Evolutionary conservation across 768 basidiomycete species (phyloP).

Genomic region (Jaapia argillacea): DNA sequence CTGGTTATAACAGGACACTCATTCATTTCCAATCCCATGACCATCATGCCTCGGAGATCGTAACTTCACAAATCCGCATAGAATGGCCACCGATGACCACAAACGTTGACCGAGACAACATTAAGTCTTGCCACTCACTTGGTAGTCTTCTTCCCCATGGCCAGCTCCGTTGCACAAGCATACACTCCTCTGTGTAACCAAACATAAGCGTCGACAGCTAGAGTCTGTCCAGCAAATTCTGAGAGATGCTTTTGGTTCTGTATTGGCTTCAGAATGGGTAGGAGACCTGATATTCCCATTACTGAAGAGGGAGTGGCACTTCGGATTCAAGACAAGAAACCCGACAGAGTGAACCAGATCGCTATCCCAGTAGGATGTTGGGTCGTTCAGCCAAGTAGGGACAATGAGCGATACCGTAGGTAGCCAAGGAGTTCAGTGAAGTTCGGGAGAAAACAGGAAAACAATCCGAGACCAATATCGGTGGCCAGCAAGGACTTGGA

Average conservation of each 20-base stretch:
- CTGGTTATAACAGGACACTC: no score
- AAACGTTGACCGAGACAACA: neutral
- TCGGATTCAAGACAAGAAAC: no score
- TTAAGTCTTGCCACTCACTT: constrained; percentile 44
- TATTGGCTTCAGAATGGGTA: constrained; percentile 87
- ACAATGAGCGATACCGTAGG: neutral
- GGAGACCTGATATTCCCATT: constrained; percentile 93
- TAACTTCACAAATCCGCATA: no score
- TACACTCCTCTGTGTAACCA: constrained; percentile 89
- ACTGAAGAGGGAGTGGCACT: no score
- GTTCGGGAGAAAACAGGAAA: neutral
- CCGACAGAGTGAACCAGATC: neutral
- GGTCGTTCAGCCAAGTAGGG: neutral
- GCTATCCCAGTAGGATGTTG: neutral
- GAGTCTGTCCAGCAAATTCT: constrained; percentile 72
- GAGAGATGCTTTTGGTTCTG: constrained; percentile 70
- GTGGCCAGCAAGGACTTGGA: neutral
- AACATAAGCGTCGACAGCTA: constrained; percentile 94
- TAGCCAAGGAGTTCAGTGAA: neutral
- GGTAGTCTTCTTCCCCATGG: constrained; percentile 71
- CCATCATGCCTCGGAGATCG: no score
- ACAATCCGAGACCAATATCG: neutral
- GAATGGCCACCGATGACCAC: no score
- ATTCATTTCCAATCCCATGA: no score
- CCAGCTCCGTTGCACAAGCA: constrained; percentile 84